A percentile compares a stretch with the other conserved stretches of the same genome.
These are phyloP conservation scores for Xylaria sp. DNA, from an alignment of 2,329 filamentous ascomycete species.

Conservation along the genomic window DNA sequence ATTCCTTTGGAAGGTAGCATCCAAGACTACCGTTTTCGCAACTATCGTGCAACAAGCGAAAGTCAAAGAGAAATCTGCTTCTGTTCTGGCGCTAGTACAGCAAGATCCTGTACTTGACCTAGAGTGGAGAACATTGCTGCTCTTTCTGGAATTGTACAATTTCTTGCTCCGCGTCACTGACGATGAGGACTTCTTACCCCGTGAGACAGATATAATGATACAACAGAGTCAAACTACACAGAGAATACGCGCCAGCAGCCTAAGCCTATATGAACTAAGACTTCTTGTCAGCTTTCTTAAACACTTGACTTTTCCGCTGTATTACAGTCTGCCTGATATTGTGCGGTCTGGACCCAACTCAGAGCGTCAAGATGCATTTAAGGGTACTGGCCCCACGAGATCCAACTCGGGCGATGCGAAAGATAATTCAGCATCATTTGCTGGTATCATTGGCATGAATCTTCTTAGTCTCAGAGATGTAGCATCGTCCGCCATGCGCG, in stretches of 20 bases:
- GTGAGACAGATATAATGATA: constrained; percentile 54
- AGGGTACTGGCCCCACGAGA: constrained; percentile 36
- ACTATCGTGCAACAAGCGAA: constrained; percentile 47
- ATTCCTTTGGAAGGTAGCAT: constrained; percentile 81
- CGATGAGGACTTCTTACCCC: constrained; percentile 92
- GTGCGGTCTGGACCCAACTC: constrained; percentile 46
- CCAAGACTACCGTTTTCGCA: constrained; percentile 55
- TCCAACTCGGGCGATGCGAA: constrained; percentile 30
- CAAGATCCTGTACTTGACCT: constrained; percentile 58
- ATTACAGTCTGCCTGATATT: constrained; percentile 80
- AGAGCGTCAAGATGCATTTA: constrained; percentile 37
- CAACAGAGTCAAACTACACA: constrained; percentile 56
- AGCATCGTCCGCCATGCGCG: constrained; percentile 81
- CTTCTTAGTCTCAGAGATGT: constrained; percentile 82
- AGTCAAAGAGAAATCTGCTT: constrained; percentile 44
- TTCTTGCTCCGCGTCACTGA: constrained; percentile 94
- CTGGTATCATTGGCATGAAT: constrained; percentile 73
- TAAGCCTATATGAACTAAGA: constrained; percentile 77
- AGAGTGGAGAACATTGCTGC: constrained; percentile 88
- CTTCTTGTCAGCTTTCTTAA: constrained; percentile 85
- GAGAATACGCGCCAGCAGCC: constrained; percentile 69
- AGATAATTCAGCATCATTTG: constrained; percentile 45
- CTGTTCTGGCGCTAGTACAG: constrained; percentile 44
- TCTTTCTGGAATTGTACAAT: constrained; percentile 94
- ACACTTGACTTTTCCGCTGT: constrained; percentile 87